Conservation (phyloP, 2,329 filamentous ascomycete species). For the Cercospora berteroae region DNA sequence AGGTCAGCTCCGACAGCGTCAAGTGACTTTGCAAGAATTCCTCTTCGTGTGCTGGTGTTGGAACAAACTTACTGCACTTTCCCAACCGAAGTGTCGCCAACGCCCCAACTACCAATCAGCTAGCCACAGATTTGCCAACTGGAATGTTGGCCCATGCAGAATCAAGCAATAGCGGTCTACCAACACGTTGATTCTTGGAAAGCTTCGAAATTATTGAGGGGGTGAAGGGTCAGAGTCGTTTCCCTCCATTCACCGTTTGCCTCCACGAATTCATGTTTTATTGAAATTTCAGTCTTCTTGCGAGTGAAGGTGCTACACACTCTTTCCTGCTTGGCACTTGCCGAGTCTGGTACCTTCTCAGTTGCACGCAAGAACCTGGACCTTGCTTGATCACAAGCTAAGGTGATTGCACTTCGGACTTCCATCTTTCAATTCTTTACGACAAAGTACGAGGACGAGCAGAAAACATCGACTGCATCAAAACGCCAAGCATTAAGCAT, state of each 20-base stretch:
- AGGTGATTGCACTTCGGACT: background rate
- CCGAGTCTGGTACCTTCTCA: background rate
- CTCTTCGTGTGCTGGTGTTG: background rate
- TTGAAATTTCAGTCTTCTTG: background rate
- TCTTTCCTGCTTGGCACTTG: background rate
- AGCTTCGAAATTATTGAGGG: background rate
- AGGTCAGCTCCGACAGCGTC: background rate
- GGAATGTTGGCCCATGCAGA: constrained; percentile 6
- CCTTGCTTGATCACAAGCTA: background rate
- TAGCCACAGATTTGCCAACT: constrained; percentile 2
- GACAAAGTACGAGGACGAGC: background rate
- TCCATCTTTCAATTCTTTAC: background rate
- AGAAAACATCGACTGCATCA: background rate
- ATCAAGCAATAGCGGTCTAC: constrained; percentile 11
- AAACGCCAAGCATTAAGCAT: background rate
- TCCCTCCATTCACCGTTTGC: background rate
- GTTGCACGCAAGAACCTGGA: constrained; percentile 1
- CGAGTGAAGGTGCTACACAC: background rate
- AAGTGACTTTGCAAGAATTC: background rate
- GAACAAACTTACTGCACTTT: background rate
- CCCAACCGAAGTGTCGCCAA: constrained; percentile 4
- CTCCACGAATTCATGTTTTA: background rate
- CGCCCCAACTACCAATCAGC: background rate
- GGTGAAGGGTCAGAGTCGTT: background rate
- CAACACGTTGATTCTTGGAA: constrained; percentile 1